phyloP scores from a whole-genome alignment of 2,329 filamentous ascomycete genomes.

The Epichloe coenophiala region DNA sequence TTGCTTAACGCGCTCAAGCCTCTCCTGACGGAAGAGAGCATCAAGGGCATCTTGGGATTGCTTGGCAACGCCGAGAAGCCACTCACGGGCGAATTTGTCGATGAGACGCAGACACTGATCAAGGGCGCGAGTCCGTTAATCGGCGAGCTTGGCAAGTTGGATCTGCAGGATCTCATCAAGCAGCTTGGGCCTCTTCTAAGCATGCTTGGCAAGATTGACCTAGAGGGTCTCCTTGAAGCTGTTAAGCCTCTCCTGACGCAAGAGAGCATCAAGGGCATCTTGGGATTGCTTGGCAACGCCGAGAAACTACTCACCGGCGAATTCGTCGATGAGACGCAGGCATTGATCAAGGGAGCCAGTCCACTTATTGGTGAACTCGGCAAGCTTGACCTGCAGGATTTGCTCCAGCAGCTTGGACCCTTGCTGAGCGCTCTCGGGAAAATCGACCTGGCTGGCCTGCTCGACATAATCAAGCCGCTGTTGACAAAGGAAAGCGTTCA shows the following conservation, averaged over 20 bases:
- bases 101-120: slow-evolving; percentile 16
- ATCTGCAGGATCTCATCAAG: slow-evolving; percentile 14
- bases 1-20: slow-evolving; percentile 15
- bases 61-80: slow-evolving; percentile 17
- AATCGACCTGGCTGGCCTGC: slow-evolving; percentile 19
- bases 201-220: slow-evolving; percentile 18
- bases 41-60: slow-evolving; percentile 19
- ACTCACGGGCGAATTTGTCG: slow-evolving; percentile 16
- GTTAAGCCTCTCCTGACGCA: slow-evolving; percentile 15
- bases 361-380: slow-evolving; percentile 11
- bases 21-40: slow-evolving; percentile 14
- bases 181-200: slow-evolving; percentile 18
- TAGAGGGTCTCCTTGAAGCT: slow-evolving; percentile 16
- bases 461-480: slow-evolving; percentile 20
- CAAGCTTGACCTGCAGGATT: slow-evolving; percentile 16
- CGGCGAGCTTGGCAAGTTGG: slow-evolving; percentile 9
- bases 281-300: slow-evolving; percentile 19
- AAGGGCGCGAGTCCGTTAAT: slow-evolving; percentile 15
- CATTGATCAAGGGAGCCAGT: slow-evolving; percentile 15
- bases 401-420: slow-evolving; percentile 17
- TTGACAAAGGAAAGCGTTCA: slow-evolving; percentile 19
- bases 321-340: slow-evolving; percentile 17
- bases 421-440: slow-evolving; percentile 17
- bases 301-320: slow-evolving; percentile 15
- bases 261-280: slow-evolving; percentile 16